Percentiles rank a stretch among this genome's conserved stretches.
These are phyloP conservation scores for Nannochloropsis gaditana DNA, from an alignment of 108 stramenopile genomes.

Conservation along the genomic window DNA sequence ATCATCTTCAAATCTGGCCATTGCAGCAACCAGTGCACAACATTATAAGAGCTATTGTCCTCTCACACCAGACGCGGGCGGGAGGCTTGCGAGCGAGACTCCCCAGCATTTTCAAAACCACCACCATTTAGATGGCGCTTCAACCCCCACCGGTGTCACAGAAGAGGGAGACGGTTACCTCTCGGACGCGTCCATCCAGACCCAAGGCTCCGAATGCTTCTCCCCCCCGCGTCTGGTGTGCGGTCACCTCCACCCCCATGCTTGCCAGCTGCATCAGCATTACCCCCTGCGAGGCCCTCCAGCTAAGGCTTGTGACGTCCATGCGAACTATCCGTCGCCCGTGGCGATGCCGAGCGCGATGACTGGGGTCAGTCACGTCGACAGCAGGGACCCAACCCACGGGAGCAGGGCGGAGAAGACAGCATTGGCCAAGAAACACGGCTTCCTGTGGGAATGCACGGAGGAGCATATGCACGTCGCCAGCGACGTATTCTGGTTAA, in stretches of 20 bases:
- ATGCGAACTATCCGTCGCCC: too few species aligned
- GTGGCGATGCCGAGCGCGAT: too few species aligned
- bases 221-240: not conserved
- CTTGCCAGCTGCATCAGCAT: not conserved
- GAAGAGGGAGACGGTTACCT: not conserved
- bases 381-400: too few species aligned
- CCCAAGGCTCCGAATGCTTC: constrained; percentile 14
- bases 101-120: not conserved
- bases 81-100: not conserved
- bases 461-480: constrained; percentile 30
- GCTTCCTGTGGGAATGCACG: not conserved
- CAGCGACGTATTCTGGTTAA: constrained; percentile 40
- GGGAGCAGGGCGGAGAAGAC: not conserved
- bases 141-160: not conserved
- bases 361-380: too few species aligned
- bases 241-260: not conserved
- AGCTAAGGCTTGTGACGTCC: too few species aligned
- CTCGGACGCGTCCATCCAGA: not conserved
- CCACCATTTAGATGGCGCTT: not conserved
- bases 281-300: not conserved
- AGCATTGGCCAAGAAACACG: not conserved
- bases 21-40: too few species aligned
- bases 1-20: too few species aligned
- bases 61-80: not conserved
- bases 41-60: not conserved